Evolutionary conservation across 495 filamentous ascomycete genomes (phyloP).

Genomic region (Aspergillus kassunensis): DNA sequence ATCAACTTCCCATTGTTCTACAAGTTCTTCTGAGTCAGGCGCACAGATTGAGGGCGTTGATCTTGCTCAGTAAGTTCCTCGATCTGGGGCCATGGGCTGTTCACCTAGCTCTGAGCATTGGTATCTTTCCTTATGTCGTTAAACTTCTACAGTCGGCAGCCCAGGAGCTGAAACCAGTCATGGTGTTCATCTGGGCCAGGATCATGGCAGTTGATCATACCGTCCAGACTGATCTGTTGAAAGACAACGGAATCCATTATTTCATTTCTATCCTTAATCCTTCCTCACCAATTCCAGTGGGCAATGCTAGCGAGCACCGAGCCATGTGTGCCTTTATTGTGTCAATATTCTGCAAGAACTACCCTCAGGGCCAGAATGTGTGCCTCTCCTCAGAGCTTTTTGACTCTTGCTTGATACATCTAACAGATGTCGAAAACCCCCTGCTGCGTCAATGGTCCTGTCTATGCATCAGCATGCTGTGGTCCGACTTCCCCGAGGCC

Average conservation of each 20-base stretch:
- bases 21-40: slow-evolving; percentile 95
- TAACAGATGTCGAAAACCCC: slow-evolving; percentile 81
- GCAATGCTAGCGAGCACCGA: slow-evolving; percentile 85
- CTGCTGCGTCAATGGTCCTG: slow-evolving; percentile 94
- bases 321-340: slow-evolving; percentile 99
- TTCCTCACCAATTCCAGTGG: slow-evolving; percentile 71
- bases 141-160: slow-evolving; percentile 95
- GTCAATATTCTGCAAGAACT: slow-evolving; percentile 92
- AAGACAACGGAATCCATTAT: slow-evolving; percentile 95
- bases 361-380: slow-evolving; percentile 83
- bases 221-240: slow-evolving; percentile 87
- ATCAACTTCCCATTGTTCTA: slow-evolving; percentile 92
- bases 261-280: slow-evolving; percentile 89
- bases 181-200: slow-evolving; percentile 99
- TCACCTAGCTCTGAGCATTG: slow-evolving; percentile 91
- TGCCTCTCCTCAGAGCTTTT: slow-evolving; percentile 79
- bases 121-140: slow-evolving; percentile 97
- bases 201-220: slow-evolving; percentile 93
- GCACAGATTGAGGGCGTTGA: slow-evolving; percentile 86
- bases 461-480: slow-evolving; percentile 92
- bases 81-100: slow-evolving; percentile 98
- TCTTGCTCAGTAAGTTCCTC: slow-evolving; percentile 88
- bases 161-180: slow-evolving; percentile 90
- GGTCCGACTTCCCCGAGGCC: slow-evolving; percentile 83
- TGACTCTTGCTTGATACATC: slow-evolving; percentile 72